Evolutionary conservation across 371 early-diverging fungal genomes (phyloP), one percentile per base, ranked within the genome.

Genomic region (Mortierella sp.): DNA sequence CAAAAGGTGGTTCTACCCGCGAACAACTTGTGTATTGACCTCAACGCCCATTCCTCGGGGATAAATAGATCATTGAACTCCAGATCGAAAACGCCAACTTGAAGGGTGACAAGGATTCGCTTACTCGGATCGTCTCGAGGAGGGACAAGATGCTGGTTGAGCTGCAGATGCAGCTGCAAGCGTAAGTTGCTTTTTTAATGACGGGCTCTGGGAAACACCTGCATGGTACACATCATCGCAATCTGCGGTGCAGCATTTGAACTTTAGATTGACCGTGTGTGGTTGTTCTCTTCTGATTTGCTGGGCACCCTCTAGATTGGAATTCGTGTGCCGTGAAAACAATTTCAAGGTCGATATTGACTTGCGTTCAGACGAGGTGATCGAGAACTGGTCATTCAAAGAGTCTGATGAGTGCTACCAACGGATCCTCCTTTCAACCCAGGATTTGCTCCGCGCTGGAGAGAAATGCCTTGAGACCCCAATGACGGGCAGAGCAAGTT

Each of bases 391-490:
- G 74, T 68, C 60, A 27, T 64, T 68, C 54, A 68, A 74, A 27
- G 74, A 74, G n/a, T 74, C 74, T 0, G 74, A 74, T 38, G 61
- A 64, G 31, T 61, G 64, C 54, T 74, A 74, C 24, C 68, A 74
- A 23, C 64, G 74, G 19, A 74, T 74, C 38, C 51, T 74, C 13
- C 43, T 74, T 45, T 61, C 58, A 12, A 68, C 64, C 8, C 68
- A 74, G 65, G 74, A 74, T 41, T 42, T 74, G 54, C 69, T 74
- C 57, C 64, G 74, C 27, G 49, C 41, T 4, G 74, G 69, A 14
- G 56, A 64, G 24, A 68, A 52, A 19, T 74, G 65, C 19, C 18
- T 74, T 2, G 61, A 68, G 50, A 53, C 30, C 28, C 34, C 34
- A 34, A 10, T 48, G 23, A 21, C 30, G 51, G 21, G 54, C 9